These are phyloP conservation scores for Aspergillus caelatus DNA, from an alignment of 2,329 filamentous ascomycete species.

Conservation along the genomic window DNA sequence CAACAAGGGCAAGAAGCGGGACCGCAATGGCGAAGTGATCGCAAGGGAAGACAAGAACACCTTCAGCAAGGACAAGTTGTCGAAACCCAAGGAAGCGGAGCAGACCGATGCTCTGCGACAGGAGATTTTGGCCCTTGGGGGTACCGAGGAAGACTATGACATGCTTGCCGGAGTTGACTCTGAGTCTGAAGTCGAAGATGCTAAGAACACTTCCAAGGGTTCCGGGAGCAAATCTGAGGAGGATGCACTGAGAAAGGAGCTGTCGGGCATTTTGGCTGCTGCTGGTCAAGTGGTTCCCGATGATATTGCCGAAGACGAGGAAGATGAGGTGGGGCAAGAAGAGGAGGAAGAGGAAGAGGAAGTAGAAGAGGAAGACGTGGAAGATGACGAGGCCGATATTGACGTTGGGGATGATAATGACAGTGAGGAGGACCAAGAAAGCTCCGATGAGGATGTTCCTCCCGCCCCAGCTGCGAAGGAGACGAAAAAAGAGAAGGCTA, in stretches of 20 bases:
- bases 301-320: slow-evolving; percentile 36
- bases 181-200: slow-evolving; percentile 50
- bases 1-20: slow-evolving; percentile 48
- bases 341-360: slow-evolving; percentile 35
- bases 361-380: slow-evolving; percentile 33
- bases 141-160: slow-evolving; percentile 53
- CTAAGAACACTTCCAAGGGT: slow-evolving; percentile 23
- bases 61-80: slow-evolving; percentile 22
- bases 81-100: slow-evolving; percentile 23
- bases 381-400: slow-evolving; percentile 35
- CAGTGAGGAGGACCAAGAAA: slow-evolving; percentile 25
- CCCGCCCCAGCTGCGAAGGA: slow-evolving; percentile 23
- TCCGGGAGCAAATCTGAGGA: slow-evolving; percentile 32
- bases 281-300: slow-evolving; percentile 41
- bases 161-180: slow-evolving; percentile 49
- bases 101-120: slow-evolving; percentile 40
- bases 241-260: slow-evolving; percentile 45
- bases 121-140: slow-evolving; percentile 51
- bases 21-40: slow-evolving; percentile 50
- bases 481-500: slow-evolving; percentile 24
- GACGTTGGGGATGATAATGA: slow-evolving; percentile 30
- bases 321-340: slow-evolving; percentile 38
- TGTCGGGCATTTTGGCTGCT: slow-evolving; percentile 39
- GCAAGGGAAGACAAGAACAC: slow-evolving; percentile 35
- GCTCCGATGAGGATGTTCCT: slow-evolving; percentile 34